Evolutionary conservation across 78 protist genomes (phyloP).

Genomic region (Cavenderia fasciculata): DNA sequence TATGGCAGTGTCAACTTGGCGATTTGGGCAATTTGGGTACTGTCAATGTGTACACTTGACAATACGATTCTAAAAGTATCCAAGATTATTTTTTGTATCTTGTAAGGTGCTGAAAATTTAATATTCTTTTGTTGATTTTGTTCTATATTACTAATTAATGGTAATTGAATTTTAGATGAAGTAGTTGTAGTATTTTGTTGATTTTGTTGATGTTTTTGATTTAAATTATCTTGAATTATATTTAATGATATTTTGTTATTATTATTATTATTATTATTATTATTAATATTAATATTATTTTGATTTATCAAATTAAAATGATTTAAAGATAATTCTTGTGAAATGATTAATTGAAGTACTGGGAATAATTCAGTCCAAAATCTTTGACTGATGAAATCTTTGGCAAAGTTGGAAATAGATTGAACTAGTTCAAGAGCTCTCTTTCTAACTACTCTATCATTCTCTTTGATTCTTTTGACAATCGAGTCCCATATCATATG

Average conservation of each 20-base stretch:
- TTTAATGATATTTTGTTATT: neutral
- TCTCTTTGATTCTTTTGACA: constrained; percentile 14
- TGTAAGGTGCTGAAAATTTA: constrained; percentile 4
- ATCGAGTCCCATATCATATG: constrained; percentile 51
- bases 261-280: no score
- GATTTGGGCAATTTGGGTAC: neutral
- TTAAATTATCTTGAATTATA: neutral
- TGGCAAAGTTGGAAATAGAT: constrained; percentile 26
- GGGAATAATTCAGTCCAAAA: constrained; percentile 68
- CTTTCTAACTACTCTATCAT: constrained; percentile 3
- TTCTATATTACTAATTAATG: no score
- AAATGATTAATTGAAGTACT: neutral
- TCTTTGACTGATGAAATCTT: constrained; percentile 43
- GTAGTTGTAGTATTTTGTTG: neutral
- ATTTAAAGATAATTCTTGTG: no score
- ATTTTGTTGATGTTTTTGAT: neutral
- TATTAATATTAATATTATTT: no score
- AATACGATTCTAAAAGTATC: neutral
- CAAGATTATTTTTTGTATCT: neutral
- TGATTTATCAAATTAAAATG: no score
- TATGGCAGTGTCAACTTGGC: constrained; percentile 25
- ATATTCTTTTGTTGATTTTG: neutral
- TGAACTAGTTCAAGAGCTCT: constrained; percentile 30
- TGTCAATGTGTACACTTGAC: neutral
- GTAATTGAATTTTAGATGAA: neutral